Evolutionary conservation across 108 stramenopile species (phyloP), one percentile per base, ranked within the genome.

Genomic region (Nitzschia inconspicua): DNA sequence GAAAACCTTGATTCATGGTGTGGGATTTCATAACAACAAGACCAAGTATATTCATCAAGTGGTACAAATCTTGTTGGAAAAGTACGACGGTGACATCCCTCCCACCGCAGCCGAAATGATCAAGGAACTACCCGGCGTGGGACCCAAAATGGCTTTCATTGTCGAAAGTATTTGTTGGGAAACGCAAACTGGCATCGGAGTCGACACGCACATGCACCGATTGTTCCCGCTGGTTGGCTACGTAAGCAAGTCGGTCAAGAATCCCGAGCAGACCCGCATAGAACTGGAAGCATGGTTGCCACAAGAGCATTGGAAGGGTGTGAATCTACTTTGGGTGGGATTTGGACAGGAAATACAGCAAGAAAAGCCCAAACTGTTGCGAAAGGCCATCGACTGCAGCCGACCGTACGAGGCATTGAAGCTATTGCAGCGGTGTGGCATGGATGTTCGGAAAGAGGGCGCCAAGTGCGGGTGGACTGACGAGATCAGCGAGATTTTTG

Each of bases 161-260:
- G 76, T 93, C 19, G 88, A 93, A 65, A 73, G 70, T 51, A 70
- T 91, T 5, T 89, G 86, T 18, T 92, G 79, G 66, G 67, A 72
- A 23, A 31, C 25, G 8, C 28, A 54, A 35, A 70, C 82, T n/a
- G 95, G 95, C 10, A 93, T 96, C 60, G 91, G 92, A 16, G 89
- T 96, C 9, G 95, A 96, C 64, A 96, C 95, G 13, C 95, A 96
- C 54, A 93, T 96, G 95, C 95, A 96, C 52, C 84, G 95, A 0
- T 77, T 96, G 63, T 92, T 89, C 60, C 88, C 89, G 61, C 77
- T 79, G 58, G 60, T 96, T 0, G 60, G 65, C 31, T 96, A 91
- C 91, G 87, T 91, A 3, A 24, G 40, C 1, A 39, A 39, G 14
- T 60, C 76, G 18, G 60, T 69, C 18, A 93, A 84, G 32, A 81